Base-by-base conservation (phyloP, 1,139 yeast genomes). In the Torulaspora globosa region DNA sequence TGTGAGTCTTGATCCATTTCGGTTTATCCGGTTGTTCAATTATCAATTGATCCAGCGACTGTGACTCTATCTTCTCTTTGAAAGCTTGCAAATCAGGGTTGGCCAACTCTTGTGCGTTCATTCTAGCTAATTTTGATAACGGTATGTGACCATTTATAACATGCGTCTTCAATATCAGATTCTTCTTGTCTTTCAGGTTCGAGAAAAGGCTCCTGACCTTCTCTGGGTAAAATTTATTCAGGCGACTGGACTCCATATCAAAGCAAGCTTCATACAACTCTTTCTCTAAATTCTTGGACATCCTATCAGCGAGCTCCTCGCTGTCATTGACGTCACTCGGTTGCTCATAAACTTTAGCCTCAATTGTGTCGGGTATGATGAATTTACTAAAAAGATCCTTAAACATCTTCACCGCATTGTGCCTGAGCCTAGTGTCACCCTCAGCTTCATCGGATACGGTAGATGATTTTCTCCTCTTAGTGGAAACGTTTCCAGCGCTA, bases 1-100 rank as follows among this genome's bases (percentile, higher is more conserved):
- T 86, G 60, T 86, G 95, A 1, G 95, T 86, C 57, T 87, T 72
- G 55, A 89, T 74, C 46, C 86, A 80, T 42, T 82, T 72, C 23
- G 86, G 86, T 37, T 71, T 76, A 29, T 69, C 72, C 28, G 76
- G 78, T 36, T 70, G 76, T 39, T 80, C 79, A 36, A 85, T 66
- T 8, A 85, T 83, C 3, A 84, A 73, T 44, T 83, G 79, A 26
- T 79, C 72, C 37, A 84, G 76, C 36, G 83, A 76, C 58, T 83
- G 85, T 50, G 78, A 77, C 42, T 84, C 76, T n/a, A 84, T 86
- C 46, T 78, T 76, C 52, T 81, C 85, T 12, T 89, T 90, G 47
- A 82, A 77, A 54, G 76, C 73, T 56, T 80, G 82, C 48, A 84
- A 70, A 54, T 84, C 94, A 2, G 86, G 86, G 57, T 85, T 86